Evolutionary conservation across 345 rosid genomes (phyloP).

Genomic region (Euphorbia pulcherrima): DNA sequence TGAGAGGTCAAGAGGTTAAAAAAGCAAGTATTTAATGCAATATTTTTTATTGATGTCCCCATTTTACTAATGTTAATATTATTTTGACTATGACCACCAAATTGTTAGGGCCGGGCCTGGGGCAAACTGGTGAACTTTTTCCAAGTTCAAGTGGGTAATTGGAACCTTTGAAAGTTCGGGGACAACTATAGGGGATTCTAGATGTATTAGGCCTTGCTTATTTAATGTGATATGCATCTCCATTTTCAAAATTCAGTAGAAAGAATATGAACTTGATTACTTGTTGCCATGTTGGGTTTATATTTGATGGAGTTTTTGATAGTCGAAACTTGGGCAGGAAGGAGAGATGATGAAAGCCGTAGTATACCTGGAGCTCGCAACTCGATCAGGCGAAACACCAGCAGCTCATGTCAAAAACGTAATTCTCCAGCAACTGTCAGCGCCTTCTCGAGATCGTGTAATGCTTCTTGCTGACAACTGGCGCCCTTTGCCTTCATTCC

Average conservation of each 20-base stretch:
- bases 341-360: constrained; percentile 72
- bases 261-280: constrained; percentile 2
- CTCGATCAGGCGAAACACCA: constrained; percentile 74
- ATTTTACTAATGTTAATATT: no score
- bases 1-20: no score
- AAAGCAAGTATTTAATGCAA: no score
- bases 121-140: no score
- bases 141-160: no score
- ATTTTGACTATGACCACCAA: no score
- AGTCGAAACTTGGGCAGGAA: constrained; percentile 47
- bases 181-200: no score
- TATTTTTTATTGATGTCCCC: no score
- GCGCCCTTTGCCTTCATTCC: constrained; percentile 35
- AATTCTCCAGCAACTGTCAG: constrained; percentile 61
- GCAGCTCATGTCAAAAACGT: constrained; percentile 69
- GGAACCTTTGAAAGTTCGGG: no score
- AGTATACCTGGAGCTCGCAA: constrained; percentile 83
- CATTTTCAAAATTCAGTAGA: background rate
- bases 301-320: constrained; percentile 16
- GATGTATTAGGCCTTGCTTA: background rate
- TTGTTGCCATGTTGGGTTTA: background rate
- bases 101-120: no score
- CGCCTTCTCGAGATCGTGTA: constrained; percentile 45
- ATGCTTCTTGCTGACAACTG: constrained; percentile 55
- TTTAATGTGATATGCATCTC: background rate